Base-by-base conservation (phyloP, 768 basidiomycete genomes). In the Tulasnella sp. region DNA sequence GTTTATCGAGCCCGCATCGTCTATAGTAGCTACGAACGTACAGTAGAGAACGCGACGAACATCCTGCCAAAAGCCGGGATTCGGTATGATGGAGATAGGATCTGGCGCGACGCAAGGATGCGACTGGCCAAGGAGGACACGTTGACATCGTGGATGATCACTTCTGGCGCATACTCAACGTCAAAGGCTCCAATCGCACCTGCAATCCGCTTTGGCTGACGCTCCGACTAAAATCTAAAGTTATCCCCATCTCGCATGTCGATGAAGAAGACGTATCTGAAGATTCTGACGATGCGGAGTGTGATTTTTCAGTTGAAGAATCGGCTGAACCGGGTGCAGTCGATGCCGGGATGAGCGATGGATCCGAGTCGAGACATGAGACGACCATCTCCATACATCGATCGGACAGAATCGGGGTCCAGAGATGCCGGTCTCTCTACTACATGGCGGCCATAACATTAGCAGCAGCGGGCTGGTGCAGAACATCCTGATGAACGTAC, bases 71-170 rank as follows among this genome's bases (percentile, higher is more conserved):
- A n/a, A n/a, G n/a, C n/a, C n/a, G n/a, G n/a, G n/a, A n/a, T n/a
- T n/a, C n/a, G n/a, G n/a, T n/a, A 51, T 30, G 27, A 60, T 19
- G 59, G 61, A 11, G 63, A 60, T 17, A 69, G 56, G 11, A 86
- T 74, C 66, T 83, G 77, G 66, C 80, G 88, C 17, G 88, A 86
- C 23, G 84, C 79, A 63, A 94, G 71, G 65, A 99, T 88, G 67
- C 91, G 78, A 66, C 86, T 85, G 1, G 91, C 83, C 62, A 99
- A 73, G 27, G 84, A 77, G 17, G 82, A 80, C 67, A 97, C 70
- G 71, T 98, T 98, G 26, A 95, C 93, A 67, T 96, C 92, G 2
- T 90, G 95, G 49, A 98, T 77, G 51, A 99, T 78, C 38, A 99
- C 92, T 67, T 95, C 90, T 23, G 84, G 80, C 8, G 84, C 85